A percentile compares a stretch with the other conserved stretches of the same genome.
Conservation (phyloP, 2,329 filamentous ascomycete genomes). For the Aureobasidium sp. region DNA sequence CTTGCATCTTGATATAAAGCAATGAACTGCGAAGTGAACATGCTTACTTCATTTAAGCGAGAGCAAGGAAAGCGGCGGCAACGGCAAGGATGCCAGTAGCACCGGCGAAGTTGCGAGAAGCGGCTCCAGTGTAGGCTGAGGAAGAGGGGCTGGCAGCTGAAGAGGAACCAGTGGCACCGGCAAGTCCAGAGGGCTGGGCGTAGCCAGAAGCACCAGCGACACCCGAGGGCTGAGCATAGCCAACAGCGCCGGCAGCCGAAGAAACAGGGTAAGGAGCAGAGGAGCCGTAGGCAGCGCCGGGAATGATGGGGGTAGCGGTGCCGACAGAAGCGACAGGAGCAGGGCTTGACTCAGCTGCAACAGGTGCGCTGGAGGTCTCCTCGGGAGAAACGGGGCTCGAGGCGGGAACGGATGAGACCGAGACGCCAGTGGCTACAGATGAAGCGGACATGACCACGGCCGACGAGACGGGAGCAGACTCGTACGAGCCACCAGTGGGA, state of each 20-base stretch:
- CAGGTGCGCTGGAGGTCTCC: neutral
- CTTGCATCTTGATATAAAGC: neutral
- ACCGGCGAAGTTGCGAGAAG: conserved; percentile 5
- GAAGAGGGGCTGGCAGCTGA: neutral
- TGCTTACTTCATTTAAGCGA: neutral
- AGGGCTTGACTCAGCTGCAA: neutral
- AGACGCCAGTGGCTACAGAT: neutral
- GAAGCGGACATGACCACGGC: neutral
- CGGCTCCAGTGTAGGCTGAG: conserved; percentile 7
- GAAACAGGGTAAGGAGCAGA: conserved; percentile 1
- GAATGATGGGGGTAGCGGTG: neutral
- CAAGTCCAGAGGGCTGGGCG: neutral
- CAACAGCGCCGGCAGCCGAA: neutral
- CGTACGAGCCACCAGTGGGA: neutral
- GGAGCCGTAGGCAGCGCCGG: neutral
- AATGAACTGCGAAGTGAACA: neutral
- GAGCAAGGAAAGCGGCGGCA: conserved; percentile 1
- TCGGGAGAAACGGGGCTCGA: neutral
- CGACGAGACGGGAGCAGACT: conserved; percentile 2
- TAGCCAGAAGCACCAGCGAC: neutral
- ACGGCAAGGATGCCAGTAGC: neutral
- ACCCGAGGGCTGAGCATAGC: neutral
- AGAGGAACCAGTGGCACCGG: neutral
- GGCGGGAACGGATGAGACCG: neutral
- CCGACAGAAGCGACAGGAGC: neutral